Conservation (phyloP, 2,329 filamentous ascomycete species). For the Ceratocystiopsis sp. region DNA sequence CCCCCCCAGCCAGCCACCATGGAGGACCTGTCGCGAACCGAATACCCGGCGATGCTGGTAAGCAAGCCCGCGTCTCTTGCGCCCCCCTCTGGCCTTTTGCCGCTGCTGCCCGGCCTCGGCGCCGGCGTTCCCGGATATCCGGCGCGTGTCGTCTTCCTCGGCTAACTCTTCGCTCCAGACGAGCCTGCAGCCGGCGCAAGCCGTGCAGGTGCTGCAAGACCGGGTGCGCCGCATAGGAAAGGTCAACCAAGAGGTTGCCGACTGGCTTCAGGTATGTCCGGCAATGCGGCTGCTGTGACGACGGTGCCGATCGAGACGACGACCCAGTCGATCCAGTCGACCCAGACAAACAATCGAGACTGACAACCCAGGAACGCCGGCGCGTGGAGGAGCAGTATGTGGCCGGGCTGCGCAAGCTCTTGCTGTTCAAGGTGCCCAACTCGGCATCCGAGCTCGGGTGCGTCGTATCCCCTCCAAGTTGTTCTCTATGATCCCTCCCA, state of each 20-base stretch:
- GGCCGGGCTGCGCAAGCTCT: constrained; percentile 62
- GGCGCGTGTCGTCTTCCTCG: constrained; percentile 1
- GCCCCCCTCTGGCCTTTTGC: not conserved
- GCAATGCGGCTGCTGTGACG: too few species aligned
- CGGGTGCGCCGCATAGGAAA: constrained; percentile 74
- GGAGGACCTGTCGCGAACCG: constrained; percentile 65
- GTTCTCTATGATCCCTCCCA: constrained; percentile 1
- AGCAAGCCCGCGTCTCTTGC: constrained; percentile 11
- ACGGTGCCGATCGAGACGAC: constrained; percentile 17
- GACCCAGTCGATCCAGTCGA: too few species aligned
- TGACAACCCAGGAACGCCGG: constrained; percentile 71
- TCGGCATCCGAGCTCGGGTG: constrained; percentile 75
- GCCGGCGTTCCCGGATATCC: not conserved
- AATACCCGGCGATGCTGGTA: constrained; percentile 93
- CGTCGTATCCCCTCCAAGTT: too few species aligned
- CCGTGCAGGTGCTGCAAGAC: constrained; percentile 66
- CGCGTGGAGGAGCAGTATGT: constrained; percentile 85
- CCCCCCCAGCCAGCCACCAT: constrained; percentile 32
- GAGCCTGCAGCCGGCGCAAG: constrained; percentile 63
- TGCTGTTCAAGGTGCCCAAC: constrained; percentile 57
- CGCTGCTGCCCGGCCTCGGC: not conserved
- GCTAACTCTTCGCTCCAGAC: constrained; percentile 34
- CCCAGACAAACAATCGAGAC: constrained; percentile 27
- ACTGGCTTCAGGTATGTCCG: constrained; percentile 98
- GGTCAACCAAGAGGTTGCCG: constrained; percentile 79